Evolutionary conservation across 2,329 filamentous ascomycete species (phyloP).

Genomic region (Fusarium sp.): DNA sequence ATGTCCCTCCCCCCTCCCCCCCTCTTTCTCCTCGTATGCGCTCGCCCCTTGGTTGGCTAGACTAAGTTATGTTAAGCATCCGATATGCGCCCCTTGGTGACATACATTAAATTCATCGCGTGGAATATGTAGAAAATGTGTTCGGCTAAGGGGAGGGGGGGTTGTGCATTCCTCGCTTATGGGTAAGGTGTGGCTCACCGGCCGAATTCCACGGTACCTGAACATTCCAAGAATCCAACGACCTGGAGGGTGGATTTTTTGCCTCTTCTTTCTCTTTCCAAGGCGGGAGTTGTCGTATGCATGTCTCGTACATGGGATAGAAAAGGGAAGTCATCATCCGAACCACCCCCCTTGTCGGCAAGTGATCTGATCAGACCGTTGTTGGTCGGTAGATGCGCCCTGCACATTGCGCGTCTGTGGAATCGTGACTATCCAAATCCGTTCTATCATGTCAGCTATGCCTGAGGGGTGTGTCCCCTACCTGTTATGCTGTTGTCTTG

Average conservation of each 20-base stretch:
- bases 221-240: conserved; percentile 26
- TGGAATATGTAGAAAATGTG: neutral
- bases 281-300: neutral
- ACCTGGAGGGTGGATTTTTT: conserved; percentile 22
- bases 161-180: conserved; percentile 25
- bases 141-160: neutral
- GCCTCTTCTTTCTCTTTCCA: neutral
- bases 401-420: neutral
- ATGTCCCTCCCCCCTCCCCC: neutral
- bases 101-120: conserved; percentile 1
- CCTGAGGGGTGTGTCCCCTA: neutral
- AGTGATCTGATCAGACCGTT: conserved; percentile 6
- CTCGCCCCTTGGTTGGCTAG: neutral
- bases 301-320: conserved; percentile 16
- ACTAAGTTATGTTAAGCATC: conserved; percentile 1
- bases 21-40: neutral
- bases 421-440: neutral
- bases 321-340: neutral
- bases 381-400: neutral
- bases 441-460: neutral
- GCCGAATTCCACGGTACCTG: conserved; percentile 5
- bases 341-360: neutral
- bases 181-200: conserved; percentile 16
- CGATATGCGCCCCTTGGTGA: conserved; percentile 1
- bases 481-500: neutral